Evolutionary conservation across 148 eudicot genomes (phyloP), one percentile per base, ranked within the genome.

Genomic region (Drosera capensis): DNA sequence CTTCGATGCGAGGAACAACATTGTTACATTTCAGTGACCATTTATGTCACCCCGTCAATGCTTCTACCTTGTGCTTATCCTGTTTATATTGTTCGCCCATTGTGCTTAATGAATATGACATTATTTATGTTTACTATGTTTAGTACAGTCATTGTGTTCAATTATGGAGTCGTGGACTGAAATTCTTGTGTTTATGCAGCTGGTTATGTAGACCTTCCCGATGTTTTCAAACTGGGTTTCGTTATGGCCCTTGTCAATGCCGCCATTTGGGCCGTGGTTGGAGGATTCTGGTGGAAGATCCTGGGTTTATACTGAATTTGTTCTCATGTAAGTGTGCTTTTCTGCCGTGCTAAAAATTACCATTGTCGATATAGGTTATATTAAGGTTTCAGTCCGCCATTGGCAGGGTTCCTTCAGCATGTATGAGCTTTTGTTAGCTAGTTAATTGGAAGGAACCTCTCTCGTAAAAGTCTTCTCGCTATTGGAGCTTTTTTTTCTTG

Each of bases 201-300:
- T 62, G 96, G 96, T 55, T 82, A 82, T 44, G 71, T 82, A 48
- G 94, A 87, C 55, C 94, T 82, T 42, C 96, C 90, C 13, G 94
- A 87, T 57, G 67, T 82, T 23, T 87, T 87, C 60, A 82, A 67
- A 45, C 40, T 74, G 40, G 96, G 96, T 18, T 77, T 87, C 49
- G 20, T 68, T 0, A 79, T 79, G 79, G 90, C 90, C 23, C 14
- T 70, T 40, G 37, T 79, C 23, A 87, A 87, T 51, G 90, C 73
- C 9, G 17, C 34, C 8, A 77, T 82, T 30, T 87, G 96, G 96
- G 64, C 68, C 4, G 73, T 68, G 26, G 90, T 77, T 0, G 94
- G 96, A 37, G 70, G 72, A 38, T 52, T 77, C 56, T 87, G 96
- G 94, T 87, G 94, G 96, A 87, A 87, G 70, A 72, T 77, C 45